These are phyloP conservation scores for Oryza meyeriana DNA, from an alignment of 176 grass and related monocot genomes.

Conservation along the genomic window DNA sequence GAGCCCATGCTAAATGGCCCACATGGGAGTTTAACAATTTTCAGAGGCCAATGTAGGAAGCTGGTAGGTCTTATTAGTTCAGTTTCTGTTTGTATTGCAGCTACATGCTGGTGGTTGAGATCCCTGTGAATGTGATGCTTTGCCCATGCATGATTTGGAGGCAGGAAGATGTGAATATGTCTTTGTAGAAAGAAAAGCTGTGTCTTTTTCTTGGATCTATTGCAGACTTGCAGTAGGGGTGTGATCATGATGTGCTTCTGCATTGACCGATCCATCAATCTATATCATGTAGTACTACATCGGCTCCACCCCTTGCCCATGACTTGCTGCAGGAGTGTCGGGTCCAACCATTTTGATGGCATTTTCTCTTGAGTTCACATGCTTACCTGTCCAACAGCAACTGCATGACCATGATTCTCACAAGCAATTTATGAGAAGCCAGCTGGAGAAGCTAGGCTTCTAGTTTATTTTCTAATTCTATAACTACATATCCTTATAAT, in stretches of 20 bases:
- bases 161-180: constrained; percentile 15
- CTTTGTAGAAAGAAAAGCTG: constrained; percentile 22
- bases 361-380: constrained; percentile 19
- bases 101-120: constrained; percentile 16
- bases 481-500: too few species aligned
- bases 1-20: constrained; percentile 15
- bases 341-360: constrained; percentile 10
- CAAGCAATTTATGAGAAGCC: too few species aligned
- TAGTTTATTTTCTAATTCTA: too few species aligned
- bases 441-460: too few species aligned
- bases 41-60: background rate
- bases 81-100: constrained; percentile 18
- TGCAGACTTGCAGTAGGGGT: background rate
- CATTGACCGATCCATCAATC: constrained; percentile 27
- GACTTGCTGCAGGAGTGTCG: constrained; percentile 30
- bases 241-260: background rate
- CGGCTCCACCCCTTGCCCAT: constrained; percentile 28
- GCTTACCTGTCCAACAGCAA: background rate
- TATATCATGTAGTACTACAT: background rate
- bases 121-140: background rate
- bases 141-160: constrained; percentile 26
- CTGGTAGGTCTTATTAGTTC: background rate
- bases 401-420: too few species aligned
- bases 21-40: background rate
- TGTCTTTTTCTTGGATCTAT: background rate